Conservation (phyloP, 371 early-diverging fungal genomes). For the Batkoa obscura region DNA sequence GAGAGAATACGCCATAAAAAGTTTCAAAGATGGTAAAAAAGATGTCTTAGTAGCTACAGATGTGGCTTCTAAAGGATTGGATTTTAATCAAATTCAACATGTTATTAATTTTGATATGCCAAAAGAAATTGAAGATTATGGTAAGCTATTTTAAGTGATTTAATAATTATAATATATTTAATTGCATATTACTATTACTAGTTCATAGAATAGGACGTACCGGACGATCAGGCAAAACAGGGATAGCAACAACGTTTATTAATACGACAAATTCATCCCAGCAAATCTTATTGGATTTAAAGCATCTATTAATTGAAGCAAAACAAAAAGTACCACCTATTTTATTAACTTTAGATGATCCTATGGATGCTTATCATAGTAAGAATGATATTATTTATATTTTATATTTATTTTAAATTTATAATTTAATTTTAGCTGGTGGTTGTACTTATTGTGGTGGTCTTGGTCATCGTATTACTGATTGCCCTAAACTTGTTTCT, state of each 20-base stretch:
- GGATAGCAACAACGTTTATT: conserved; percentile 92
- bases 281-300: conserved; percentile 79
- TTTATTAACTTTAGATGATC: conserved; percentile 67
- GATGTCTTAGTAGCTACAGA: conserved; percentile 88
- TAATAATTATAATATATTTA: neutral
- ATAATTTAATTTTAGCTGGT: conserved; percentile 16
- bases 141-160: conserved; percentile 12
- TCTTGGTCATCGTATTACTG: conserved; percentile 78
- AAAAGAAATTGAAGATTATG: conserved; percentile 89
- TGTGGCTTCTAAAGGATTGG: conserved; percentile 81
- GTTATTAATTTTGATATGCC: conserved; percentile 95
- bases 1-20: conserved; percentile 55
- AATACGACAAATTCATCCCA: conserved; percentile 60
- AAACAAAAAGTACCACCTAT: conserved; percentile 85
- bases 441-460: conserved; percentile 93
- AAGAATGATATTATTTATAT: neutral
- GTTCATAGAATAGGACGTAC: conserved; percentile 97
- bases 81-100: conserved; percentile 80
- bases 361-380: conserved; percentile 43
- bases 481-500: conserved; percentile 72
- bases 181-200: conserved; percentile 9
- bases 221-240: conserved; percentile 93
- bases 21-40: conserved; percentile 59
- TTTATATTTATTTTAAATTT: neutral
- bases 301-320: conserved; percentile 80